phyloP scores from a whole-genome alignment of 257 asterid species.

The Perilla frutescens region DNA sequence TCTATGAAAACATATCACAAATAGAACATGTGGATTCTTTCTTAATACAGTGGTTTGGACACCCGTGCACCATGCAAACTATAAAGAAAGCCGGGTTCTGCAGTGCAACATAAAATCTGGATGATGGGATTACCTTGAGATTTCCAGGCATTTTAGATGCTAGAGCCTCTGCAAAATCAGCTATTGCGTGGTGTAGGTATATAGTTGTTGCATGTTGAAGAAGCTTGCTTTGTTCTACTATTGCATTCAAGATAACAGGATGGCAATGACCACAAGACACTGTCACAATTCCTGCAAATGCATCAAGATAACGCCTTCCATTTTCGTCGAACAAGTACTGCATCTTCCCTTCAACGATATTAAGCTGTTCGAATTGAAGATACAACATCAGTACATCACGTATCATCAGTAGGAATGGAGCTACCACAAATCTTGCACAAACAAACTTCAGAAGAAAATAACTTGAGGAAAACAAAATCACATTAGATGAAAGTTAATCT shows the following conservation, averaged over 20 bases:
- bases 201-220: slow-evolving; percentile 95
- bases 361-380: slow-evolving; percentile 58
- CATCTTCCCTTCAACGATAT: slow-evolving; percentile 97
- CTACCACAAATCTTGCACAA: slow-evolving; percentile 12
- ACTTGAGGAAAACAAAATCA: background rate
- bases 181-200: slow-evolving; percentile 89
- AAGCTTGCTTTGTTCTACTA: slow-evolving; percentile 83
- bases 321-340: slow-evolving; percentile 90
- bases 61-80: background rate
- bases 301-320: slow-evolving; percentile 93
- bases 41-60: background rate
- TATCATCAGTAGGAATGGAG: slow-evolving; percentile 18
- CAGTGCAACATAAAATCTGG: background rate
- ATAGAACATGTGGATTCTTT: background rate
- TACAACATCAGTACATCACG: background rate
- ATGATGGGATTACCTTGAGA: slow-evolving; percentile 57
- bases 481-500: background rate
- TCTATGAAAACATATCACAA: background rate
- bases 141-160: slow-evolving; percentile 97
- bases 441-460: background rate
- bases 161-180: slow-evolving; percentile 86
- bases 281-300: slow-evolving; percentile 94
- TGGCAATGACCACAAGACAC: slow-evolving; percentile 98
- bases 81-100: background rate
- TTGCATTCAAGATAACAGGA: slow-evolving; percentile 74